Evolutionary conservation across 805 yeast genomes (phyloP).

Genomic region (Candida khao-thaluensis): DNA sequence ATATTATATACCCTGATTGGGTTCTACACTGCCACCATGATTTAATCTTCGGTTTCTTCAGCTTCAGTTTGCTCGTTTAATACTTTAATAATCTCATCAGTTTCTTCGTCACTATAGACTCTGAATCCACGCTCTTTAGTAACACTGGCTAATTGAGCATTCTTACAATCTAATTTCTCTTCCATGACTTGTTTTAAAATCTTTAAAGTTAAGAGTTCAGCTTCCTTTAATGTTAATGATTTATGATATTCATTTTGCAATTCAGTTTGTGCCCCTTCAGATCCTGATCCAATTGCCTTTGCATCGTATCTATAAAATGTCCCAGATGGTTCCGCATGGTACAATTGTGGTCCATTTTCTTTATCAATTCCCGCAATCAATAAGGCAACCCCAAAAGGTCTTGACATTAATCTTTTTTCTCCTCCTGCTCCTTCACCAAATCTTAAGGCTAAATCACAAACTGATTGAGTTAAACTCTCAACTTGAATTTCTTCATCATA

Average conservation of each 20-base stretch:
- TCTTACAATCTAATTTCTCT: slow-evolving; percentile 91
- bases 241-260: slow-evolving; percentile 94
- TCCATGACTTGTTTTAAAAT: slow-evolving; percentile 98
- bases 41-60: slow-evolving; percentile 10
- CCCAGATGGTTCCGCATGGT: slow-evolving; percentile 99
- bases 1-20: not conserved
- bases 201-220: slow-evolving; percentile 84
- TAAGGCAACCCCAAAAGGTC: slow-evolving; percentile 98
- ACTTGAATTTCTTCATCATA: slow-evolving; percentile 91
- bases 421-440: slow-evolving; percentile 98
- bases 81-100: slow-evolving; percentile 74
- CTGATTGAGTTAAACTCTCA: slow-evolving; percentile 92
- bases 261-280: slow-evolving; percentile 99
- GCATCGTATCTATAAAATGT: slow-evolving; percentile 97
- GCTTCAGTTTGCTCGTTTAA: slow-evolving; percentile 66
- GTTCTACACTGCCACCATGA: slow-evolving; percentile 2
- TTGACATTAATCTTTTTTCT: slow-evolving; percentile 91
- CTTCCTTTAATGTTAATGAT: slow-evolving; percentile 86
- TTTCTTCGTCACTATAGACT: slow-evolving; percentile 78
- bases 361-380: slow-evolving; percentile 92
- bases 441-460: slow-evolving; percentile 93
- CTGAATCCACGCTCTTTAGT: slow-evolving; percentile 84
- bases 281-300: slow-evolving; percentile 97
- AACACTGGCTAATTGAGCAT: slow-evolving; percentile 92
- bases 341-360: slow-evolving; percentile 92